Percentiles rank a stretch among this genome's conserved stretches.
These are phyloP conservation scores for Zasmidium citrigriseum DNA, from an alignment of 2,329 filamentous ascomycete species.

Conservation along the genomic window DNA sequence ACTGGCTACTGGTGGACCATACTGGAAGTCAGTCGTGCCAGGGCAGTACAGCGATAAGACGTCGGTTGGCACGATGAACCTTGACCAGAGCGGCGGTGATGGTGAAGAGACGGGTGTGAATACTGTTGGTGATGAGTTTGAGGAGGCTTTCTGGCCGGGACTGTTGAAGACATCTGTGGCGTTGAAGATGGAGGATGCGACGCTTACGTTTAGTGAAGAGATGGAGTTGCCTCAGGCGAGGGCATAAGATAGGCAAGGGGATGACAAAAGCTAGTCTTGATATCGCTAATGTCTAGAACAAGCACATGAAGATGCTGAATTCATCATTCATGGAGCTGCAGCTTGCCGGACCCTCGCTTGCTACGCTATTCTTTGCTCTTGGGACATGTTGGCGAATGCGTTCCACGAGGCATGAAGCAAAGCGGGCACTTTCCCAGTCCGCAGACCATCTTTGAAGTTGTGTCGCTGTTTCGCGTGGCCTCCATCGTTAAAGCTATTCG, in stretches of 20 bases:
- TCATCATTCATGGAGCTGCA: no score
- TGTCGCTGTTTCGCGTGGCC: no score
- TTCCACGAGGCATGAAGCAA: no score
- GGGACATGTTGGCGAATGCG: no score
- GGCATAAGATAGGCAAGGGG: not conserved
- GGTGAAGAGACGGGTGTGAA: constrained; percentile 15
- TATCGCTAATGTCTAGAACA: not conserved
- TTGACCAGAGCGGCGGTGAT: constrained; percentile 17
- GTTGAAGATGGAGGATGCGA: constrained; percentile 14
- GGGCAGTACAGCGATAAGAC: constrained; percentile 13
- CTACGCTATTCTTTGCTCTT: no score
- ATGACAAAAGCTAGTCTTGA: not conserved
- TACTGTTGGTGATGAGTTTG: constrained; percentile 16
- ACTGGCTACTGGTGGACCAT: constrained; percentile 8
- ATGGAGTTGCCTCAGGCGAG: not conserved
- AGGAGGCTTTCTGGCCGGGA: constrained; percentile 17
- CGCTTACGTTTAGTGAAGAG: constrained; percentile 11
- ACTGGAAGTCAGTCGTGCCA: constrained; percentile 17
- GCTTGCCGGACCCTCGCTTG: no score
- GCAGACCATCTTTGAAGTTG: no score
- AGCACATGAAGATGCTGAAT: no score
- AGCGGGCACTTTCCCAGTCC: no score
- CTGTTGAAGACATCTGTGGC: constrained; percentile 8
- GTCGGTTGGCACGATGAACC: constrained; percentile 12
- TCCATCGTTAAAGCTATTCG: no score